A percentile compares a stretch with the other conserved stretches of the same genome.
Conservation (phyloP, 1,284 basidiomycete genomes). For the Ganoderma meredithae region DNA sequence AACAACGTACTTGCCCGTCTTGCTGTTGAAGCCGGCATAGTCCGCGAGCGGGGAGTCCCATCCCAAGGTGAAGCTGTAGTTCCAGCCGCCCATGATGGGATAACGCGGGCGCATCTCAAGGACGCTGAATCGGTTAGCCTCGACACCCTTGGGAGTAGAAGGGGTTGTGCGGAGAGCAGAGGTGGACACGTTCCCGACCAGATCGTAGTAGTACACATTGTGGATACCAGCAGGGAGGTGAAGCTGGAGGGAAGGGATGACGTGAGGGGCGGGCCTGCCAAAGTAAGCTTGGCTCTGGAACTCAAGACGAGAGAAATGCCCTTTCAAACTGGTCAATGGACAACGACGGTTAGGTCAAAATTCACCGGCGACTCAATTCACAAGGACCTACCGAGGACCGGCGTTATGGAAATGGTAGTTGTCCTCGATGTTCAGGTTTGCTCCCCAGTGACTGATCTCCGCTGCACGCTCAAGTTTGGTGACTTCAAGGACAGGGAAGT, state of each 20-base stretch:
- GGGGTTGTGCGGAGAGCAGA: constrained; percentile 81
- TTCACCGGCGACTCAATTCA: neutral
- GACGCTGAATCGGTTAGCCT: constrained; percentile 61
- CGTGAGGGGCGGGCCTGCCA: constrained; percentile 70
- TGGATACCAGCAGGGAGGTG: constrained; percentile 85
- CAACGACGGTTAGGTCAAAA: neutral
- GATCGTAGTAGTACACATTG: constrained; percentile 88
- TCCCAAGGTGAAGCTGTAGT: constrained; percentile 94
- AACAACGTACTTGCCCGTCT: constrained; percentile 71
- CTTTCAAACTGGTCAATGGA: constrained; percentile 74
- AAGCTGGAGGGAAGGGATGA: constrained; percentile 74
- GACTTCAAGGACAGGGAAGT: constrained; percentile 82
- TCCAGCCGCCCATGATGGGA: constrained; percentile 97
- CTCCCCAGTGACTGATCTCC: constrained; percentile 97
- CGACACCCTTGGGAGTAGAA: constrained; percentile 62
- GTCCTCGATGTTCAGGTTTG: constrained; percentile 94
- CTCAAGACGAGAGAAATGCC: constrained; percentile 93
- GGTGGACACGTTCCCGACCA: constrained; percentile 97
- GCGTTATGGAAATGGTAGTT: constrained; percentile 86
- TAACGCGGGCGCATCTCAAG: constrained; percentile 91
- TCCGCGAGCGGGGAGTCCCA: constrained; percentile 89
- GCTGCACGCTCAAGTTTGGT: constrained; percentile 77
- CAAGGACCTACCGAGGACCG: constrained; percentile 78
- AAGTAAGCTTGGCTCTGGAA: constrained; percentile 82
- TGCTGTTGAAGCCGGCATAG: constrained; percentile 68